Evolutionary conservation across 2,329 filamentous ascomycete genomes (phyloP).

Genomic region (Alternaria infectoria): DNA sequence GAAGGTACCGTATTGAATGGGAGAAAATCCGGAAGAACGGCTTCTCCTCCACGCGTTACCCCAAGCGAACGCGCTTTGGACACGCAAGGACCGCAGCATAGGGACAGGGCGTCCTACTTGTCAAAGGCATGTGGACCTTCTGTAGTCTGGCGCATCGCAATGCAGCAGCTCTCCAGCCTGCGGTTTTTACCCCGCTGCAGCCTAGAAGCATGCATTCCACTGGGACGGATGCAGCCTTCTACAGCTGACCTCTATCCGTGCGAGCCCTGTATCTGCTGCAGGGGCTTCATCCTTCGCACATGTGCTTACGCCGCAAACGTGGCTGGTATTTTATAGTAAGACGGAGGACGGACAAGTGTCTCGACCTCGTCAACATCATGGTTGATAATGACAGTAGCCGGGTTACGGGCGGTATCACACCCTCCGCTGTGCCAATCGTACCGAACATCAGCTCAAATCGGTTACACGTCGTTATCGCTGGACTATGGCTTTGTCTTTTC

Average conservation of each 20-base stretch:
- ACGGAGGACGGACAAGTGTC: not conserved
- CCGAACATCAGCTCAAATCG: constrained; percentile 28
- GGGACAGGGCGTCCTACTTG: not conserved
- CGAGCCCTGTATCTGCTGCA: not conserved
- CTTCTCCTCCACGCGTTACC: not conserved
- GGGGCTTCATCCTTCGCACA: not conserved
- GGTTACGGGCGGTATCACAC: not conserved
- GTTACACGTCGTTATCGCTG: constrained; percentile 37
- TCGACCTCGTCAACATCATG: not conserved
- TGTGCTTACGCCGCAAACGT: not conserved
- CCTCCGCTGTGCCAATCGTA: constrained; percentile 5
- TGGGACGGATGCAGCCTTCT: not conserved
- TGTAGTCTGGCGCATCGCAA: not conserved
- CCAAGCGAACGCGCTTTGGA: not conserved
- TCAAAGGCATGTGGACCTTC: not conserved
- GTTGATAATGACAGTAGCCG: not conserved
- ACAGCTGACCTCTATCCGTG: not conserved
- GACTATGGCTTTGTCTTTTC: constrained; percentile 44
- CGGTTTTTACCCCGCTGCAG: not conserved
- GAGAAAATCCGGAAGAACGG: not conserved
- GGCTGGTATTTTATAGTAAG: not conserved
- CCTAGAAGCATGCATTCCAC: not conserved
- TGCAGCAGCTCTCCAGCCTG: not conserved
- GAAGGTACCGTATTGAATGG: not conserved
- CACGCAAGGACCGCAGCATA: not conserved